phyloP scores from a whole-genome alignment of 768 basidiomycete species.

The Crepidotus variabilis region DNA sequence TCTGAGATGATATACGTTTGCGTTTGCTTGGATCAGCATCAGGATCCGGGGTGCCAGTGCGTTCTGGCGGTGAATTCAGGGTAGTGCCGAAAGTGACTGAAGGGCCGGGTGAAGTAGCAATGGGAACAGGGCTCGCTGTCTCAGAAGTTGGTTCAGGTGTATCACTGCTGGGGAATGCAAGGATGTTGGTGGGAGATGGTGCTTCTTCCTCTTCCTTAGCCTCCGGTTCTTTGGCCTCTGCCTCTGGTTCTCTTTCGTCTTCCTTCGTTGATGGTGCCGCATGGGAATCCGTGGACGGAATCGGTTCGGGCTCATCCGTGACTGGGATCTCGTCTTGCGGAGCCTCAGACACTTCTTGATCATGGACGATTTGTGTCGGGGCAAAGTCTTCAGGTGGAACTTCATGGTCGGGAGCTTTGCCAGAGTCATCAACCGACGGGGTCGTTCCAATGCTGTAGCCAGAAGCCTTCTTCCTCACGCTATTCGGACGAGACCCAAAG shows the following conservation, averaged over 20 bases:
- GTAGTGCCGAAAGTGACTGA: slow-evolving; percentile 68
- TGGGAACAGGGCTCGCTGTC: slow-evolving; percentile 3
- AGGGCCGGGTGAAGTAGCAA: slow-evolving; percentile 15
- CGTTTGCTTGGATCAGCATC: slow-evolving; percentile 69
- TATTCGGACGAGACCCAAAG: slow-evolving; percentile 34
- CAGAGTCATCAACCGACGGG: slow-evolving; percentile 8
- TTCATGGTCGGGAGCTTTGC: background rate
- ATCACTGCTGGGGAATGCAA: slow-evolving; percentile 16
- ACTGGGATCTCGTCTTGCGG: background rate
- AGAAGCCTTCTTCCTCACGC: slow-evolving; percentile 33
- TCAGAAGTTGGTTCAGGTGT: slow-evolving; percentile 9
- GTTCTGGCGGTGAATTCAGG: slow-evolving; percentile 57
- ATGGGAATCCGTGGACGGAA: slow-evolving; percentile 9
- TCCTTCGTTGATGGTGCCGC: slow-evolving; percentile 25
- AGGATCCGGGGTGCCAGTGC: slow-evolving; percentile 68
- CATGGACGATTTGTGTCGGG: background rate
- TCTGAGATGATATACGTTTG: slow-evolving; percentile 80
- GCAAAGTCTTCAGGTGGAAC: background rate
- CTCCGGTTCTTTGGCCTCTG: slow-evolving; percentile 3
- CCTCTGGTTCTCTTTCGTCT: slow-evolving; percentile 19
- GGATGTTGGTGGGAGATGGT: slow-evolving; percentile 6
- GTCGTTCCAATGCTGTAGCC: slow-evolving; percentile 44
- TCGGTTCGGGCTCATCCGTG: slow-evolving; percentile 2
- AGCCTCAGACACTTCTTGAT: background rate
- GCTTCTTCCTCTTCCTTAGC: slow-evolving; percentile 15